A percentile compares a stretch with the other conserved stretches of the same genome.
Evolutionary conservation across 192 early-diverging fungal species (phyloP).

Genomic region (Gamsiella multidivaricata): DNA sequence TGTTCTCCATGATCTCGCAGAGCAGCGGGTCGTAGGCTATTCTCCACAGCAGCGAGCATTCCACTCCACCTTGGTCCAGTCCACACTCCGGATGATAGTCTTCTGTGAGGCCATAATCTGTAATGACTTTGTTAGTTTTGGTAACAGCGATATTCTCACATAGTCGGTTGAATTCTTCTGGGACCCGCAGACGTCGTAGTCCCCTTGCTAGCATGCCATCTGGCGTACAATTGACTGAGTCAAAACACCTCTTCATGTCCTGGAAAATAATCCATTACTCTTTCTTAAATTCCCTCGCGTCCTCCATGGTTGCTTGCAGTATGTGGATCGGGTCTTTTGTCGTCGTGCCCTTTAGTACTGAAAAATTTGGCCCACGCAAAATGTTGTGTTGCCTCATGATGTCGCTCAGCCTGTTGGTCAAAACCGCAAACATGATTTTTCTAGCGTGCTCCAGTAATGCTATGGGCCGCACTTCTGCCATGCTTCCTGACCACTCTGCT

Average conservation of each 20-base stretch:
- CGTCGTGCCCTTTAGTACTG: slow-evolving; percentile 24
- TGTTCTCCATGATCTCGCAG: slow-evolving; percentile 7
- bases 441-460: slow-evolving; percentile 24
- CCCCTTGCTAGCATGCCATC: slow-evolving; percentile 7
- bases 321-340: slow-evolving; percentile 32
- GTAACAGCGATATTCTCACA: slow-evolving; percentile 11
- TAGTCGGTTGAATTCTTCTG: slow-evolving; percentile 4
- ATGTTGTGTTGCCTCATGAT: slow-evolving; percentile 6
- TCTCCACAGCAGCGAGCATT: slow-evolving; percentile 27
- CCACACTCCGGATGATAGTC: slow-evolving; percentile 19
- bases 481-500: slow-evolving; percentile 7
- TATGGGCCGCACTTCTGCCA: slow-evolving; percentile 13
- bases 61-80: slow-evolving; percentile 38
- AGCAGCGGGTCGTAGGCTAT: slow-evolving; percentile 27
- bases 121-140: slow-evolving; percentile 29
- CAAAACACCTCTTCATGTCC: slow-evolving; percentile 29
- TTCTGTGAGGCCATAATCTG: slow-evolving; percentile 24
- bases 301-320: slow-evolving; percentile 16
- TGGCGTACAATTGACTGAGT: slow-evolving; percentile 19
- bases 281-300: slow-evolving; percentile 12
- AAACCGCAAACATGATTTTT: slow-evolving; percentile 17
- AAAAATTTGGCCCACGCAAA: slow-evolving; percentile 12
- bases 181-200: slow-evolving; percentile 2
- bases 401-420: not conserved
- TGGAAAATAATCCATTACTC: slow-evolving; percentile 21